Percentiles rank a stretch among this genome's conserved stretches.
Evolutionary conservation across 257 asterid genomes (phyloP).

Genomic region (Gynochthodes officinalis): DNA sequence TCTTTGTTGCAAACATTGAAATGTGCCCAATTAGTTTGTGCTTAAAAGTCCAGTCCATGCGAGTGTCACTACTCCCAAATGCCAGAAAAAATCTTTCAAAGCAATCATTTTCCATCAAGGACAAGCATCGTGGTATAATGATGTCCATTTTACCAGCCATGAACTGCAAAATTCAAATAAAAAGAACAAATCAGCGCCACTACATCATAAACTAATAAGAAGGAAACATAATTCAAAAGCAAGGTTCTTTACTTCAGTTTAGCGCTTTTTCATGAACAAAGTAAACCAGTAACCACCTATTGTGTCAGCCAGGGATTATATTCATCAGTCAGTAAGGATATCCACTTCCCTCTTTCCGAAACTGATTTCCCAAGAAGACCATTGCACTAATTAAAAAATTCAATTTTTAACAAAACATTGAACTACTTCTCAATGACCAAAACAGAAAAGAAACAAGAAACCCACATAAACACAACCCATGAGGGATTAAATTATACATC

Average conservation of each 20-base stretch:
- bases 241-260: neutral
- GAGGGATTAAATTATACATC: neutral
- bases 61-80: conserved; percentile 28
- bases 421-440: neutral
- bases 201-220: neutral
- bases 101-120: conserved; percentile 33
- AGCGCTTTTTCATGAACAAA: neutral
- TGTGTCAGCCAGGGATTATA: neutral
- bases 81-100: conserved; percentile 25
- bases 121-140: conserved; percentile 32
- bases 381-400: neutral
- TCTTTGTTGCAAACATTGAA: conserved; percentile 27
- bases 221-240: neutral
- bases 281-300: neutral
- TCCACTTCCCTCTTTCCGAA: conserved; percentile 1
- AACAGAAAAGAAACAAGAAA: neutral
- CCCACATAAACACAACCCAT: neutral
- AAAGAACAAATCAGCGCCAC: neutral
- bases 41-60: conserved; percentile 24
- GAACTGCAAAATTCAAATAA: conserved; percentile 42
- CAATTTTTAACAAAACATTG: neutral
- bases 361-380: neutral
- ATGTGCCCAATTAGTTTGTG: conserved; percentile 29
- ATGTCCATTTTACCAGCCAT: conserved; percentile 46
- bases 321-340: conserved; percentile 1